phyloP scores from a whole-genome alignment of 2,329 filamentous ascomycete genomes.

The Hymenoscyphus occultus region DNA sequence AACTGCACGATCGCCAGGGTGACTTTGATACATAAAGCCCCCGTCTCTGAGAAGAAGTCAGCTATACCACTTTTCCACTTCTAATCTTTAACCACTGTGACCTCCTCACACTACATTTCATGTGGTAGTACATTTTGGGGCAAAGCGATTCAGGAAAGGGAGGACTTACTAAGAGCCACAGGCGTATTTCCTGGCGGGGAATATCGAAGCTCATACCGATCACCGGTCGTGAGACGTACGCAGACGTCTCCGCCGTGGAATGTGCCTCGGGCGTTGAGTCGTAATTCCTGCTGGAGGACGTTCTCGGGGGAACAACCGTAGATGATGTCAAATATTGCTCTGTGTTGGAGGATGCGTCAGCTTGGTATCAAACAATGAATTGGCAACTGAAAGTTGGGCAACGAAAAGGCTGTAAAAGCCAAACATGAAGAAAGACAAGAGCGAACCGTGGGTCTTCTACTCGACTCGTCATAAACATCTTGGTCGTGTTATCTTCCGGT shows the following conservation, averaged over 20 bases:
- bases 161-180: not conserved
- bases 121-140: too few relatives aligned
- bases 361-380: too few relatives aligned
- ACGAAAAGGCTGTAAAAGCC: too few relatives aligned
- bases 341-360: not conserved
- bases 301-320: not conserved
- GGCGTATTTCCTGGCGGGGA: not conserved
- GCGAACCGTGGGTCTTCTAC: not conserved
- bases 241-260: not conserved
- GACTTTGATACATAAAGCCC: not conserved
- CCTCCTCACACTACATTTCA: not conserved
- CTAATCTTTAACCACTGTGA: not conserved
- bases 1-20: not conserved
- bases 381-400: too few relatives aligned
- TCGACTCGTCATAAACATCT: slow-evolving; percentile 1
- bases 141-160: not conserved
- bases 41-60: not conserved
- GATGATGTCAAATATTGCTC: not conserved
- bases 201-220: slow-evolving; percentile 7
- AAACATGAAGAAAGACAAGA: too few relatives aligned
- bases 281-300: not conserved
- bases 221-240: not conserved
- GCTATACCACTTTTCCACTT: not conserved
- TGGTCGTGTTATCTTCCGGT: slow-evolving; percentile 3
- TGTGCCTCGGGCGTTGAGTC: not conserved